Conservation (phyloP, 2,329 filamentous ascomycete genomes). For the Fusarium anthophilum region DNA sequence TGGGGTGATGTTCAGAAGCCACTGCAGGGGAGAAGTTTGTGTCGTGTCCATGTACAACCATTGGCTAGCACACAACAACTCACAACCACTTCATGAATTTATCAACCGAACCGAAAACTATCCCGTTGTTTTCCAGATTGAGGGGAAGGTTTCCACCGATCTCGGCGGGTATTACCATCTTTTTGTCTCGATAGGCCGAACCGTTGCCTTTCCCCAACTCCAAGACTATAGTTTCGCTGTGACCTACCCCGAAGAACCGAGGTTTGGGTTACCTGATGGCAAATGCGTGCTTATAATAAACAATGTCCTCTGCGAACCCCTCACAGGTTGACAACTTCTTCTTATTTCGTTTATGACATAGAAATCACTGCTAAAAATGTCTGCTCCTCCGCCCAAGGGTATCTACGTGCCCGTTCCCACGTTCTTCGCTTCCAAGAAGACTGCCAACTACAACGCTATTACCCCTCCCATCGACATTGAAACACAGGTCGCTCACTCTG, state of each 20-base stretch:
- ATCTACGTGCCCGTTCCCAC: slow-evolving; percentile 71
- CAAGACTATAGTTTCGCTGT: slow-evolving; percentile 29
- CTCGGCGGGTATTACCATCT: slow-evolving; percentile 5
- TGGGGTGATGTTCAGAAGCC: background rate
- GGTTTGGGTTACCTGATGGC: slow-evolving; percentile 9
- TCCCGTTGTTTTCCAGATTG: background rate
- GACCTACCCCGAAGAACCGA: slow-evolving; percentile 39
- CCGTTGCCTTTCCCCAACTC: slow-evolving; percentile 8
- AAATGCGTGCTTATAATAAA: slow-evolving; percentile 35
- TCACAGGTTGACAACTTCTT: slow-evolving; percentile 1
- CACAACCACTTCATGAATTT: background rate
- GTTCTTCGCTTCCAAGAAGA: slow-evolving; percentile 63
- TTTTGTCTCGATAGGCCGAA: slow-evolving; percentile 19
- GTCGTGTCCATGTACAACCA: background rate
- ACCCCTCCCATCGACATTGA: slow-evolving; percentile 65
- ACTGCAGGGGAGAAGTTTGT: no score
- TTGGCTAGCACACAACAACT: background rate
- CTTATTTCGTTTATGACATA: background rate
- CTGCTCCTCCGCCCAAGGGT: slow-evolving; percentile 58
- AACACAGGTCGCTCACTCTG: slow-evolving; percentile 65
- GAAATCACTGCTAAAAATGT: slow-evolving; percentile 24
- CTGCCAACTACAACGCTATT: slow-evolving; percentile 54
- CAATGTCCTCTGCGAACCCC: slow-evolving; percentile 20
- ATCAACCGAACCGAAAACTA: background rate
- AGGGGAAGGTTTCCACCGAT: slow-evolving; percentile 15